Percentiles rank a stretch among this genome's conserved stretches.
Evolutionary conservation across 2,329 filamentous ascomycete genomes (phyloP).

Genomic region (Aspergillus fijiensis): DNA sequence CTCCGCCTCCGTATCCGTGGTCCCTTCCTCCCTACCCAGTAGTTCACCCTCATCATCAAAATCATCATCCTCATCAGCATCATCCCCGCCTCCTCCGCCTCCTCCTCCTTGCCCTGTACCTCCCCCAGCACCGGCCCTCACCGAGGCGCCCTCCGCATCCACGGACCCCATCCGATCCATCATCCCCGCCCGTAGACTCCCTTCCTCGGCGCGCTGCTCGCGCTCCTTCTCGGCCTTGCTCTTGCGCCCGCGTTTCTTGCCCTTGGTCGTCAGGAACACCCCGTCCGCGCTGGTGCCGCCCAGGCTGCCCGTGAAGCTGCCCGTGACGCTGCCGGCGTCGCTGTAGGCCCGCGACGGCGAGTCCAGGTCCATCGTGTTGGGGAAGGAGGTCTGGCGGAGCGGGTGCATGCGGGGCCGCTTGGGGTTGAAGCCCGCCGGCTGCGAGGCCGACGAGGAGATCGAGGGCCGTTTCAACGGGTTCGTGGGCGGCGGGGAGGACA

Average conservation of each 20-base stretch:
- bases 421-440: slow-evolving; percentile 29
- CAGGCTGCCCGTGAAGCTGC: slow-evolving; percentile 44
- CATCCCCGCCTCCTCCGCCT: slow-evolving; percentile 49
- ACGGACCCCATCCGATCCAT: slow-evolving; percentile 31
- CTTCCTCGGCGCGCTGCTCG: slow-evolving; percentile 26
- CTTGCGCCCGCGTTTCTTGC: slow-evolving; percentile 40
- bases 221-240: slow-evolving; percentile 40
- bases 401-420: slow-evolving; percentile 45
- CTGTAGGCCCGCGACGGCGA: slow-evolving; percentile 30
- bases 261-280: slow-evolving; percentile 28
- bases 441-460: slow-evolving; percentile 39
- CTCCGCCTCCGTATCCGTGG: slow-evolving; percentile 51
- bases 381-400: slow-evolving; percentile 50
- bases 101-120: slow-evolving; percentile 42
- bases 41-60: slow-evolving; percentile 49
- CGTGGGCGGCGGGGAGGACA: slow-evolving; percentile 41
- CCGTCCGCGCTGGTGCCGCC: slow-evolving; percentile 39
- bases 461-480: slow-evolving; percentile 45
- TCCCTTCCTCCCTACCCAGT: slow-evolving; percentile 45
- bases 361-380: slow-evolving; percentile 33
- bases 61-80: slow-evolving; percentile 53
- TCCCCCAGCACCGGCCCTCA: slow-evolving; percentile 30
- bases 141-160: slow-evolving; percentile 34
- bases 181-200: slow-evolving; percentile 28
- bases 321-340: slow-evolving; percentile 44